These are phyloP conservation scores for Vigna mungo DNA, from an alignment of 306 rosid genomes.

Conservation along the genomic window DNA sequence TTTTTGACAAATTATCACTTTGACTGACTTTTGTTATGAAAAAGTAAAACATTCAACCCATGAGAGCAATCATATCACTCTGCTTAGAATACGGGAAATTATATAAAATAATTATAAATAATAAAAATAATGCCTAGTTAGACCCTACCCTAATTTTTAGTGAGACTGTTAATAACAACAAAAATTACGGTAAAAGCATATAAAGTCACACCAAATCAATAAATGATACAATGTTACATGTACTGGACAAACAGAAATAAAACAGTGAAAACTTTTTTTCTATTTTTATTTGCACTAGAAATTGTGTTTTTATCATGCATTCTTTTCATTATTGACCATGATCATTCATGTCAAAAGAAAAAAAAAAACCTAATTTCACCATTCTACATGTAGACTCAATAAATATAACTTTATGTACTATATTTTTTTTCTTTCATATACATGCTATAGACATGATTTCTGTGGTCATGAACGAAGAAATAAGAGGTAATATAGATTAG, in stretches of 20 bases:
- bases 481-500: background rate
- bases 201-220: slow-evolving; percentile 17
- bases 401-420: no score
- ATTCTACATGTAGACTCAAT: no score
- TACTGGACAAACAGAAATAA: background rate
- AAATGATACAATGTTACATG: background rate
- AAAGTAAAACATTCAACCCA: slow-evolving; percentile 58
- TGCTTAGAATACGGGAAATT: slow-evolving; percentile 46
- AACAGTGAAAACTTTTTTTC: background rate
- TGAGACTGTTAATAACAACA: slow-evolving; percentile 34
- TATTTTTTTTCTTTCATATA: background rate
- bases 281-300: background rate
- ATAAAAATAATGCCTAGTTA: background rate
- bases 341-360: no score
- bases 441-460: background rate
- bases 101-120: slow-evolving; percentile 2
- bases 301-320: background rate
- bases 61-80: slow-evolving; percentile 56
- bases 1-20: slow-evolving; percentile 62
- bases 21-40: slow-evolving; percentile 60
- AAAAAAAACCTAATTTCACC: no score
- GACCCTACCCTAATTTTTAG: slow-evolving; percentile 43
- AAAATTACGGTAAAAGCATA: slow-evolving; percentile 38
- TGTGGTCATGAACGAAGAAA: background rate
- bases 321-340: no score